Evolutionary conservation across 2,329 filamentous ascomycete genomes (phyloP).

Genomic region (Fusarium neocosmosporiellum): DNA sequence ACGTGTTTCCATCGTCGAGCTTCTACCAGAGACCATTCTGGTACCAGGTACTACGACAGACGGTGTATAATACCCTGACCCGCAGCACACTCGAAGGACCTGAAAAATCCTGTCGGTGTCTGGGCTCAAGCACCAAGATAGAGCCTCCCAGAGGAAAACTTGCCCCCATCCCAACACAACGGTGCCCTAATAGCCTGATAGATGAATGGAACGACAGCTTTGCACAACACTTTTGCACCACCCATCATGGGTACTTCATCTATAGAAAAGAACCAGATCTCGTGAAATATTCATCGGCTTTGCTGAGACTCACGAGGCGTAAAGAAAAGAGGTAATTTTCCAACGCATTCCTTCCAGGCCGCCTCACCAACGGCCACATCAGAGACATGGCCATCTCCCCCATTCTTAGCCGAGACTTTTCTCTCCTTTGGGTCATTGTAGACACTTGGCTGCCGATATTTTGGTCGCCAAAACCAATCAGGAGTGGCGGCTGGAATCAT

Average conservation of each 20-base stretch:
- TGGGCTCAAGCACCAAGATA: neutral
- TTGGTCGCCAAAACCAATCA: neutral
- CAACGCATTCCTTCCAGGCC: neutral
- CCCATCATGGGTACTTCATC: neutral
- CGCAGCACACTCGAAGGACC: neutral
- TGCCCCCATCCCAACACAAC: neutral
- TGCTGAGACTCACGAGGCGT: neutral
- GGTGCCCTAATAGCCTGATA: neutral
- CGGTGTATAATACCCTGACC: too few relatives aligned
- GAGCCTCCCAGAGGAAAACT: too few relatives aligned
- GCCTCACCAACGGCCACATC: neutral
- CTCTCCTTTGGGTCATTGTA: neutral
- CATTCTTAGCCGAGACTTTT: neutral
- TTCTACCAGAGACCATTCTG: neutral
- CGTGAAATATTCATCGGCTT: fast-evolving
- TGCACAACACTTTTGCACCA: neutral
- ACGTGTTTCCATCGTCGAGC: neutral
- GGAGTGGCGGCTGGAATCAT: neutral
- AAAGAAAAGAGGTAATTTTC: neutral
- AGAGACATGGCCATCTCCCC: neutral
- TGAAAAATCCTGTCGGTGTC: neutral
- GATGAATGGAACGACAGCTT: neutral
- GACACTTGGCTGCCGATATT: neutral
- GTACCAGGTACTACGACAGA: neutral
- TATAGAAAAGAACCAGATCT: neutral